Evolutionary conservation across 1,284 basidiomycete species (phyloP).

Genomic region (Lignosus rhinocerotis): DNA sequence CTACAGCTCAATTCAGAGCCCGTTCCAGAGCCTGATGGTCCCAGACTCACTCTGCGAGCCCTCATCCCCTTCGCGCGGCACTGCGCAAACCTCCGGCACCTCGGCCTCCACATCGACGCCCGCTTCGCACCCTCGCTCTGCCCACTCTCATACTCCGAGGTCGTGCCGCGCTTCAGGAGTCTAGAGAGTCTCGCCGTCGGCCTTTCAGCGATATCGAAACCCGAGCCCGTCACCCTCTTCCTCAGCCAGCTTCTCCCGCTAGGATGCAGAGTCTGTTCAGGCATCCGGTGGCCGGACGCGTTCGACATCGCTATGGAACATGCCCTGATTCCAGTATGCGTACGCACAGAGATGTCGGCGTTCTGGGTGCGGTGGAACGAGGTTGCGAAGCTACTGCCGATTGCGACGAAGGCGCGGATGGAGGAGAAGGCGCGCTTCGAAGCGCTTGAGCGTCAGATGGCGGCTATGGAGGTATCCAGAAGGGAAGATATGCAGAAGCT

Average conservation of each 20-base stretch:
- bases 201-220: constrained; percentile 44
- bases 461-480: constrained; percentile 43
- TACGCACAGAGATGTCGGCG: constrained; percentile 23
- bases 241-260: constrained; percentile 50
- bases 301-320: constrained; percentile 31
- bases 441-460: constrained; percentile 43
- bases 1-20: constrained; percentile 57
- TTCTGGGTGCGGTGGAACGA: constrained; percentile 28
- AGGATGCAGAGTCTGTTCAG: constrained; percentile 40
- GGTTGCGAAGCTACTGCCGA: constrained; percentile 29
- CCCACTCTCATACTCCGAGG: constrained; percentile 1
- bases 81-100: constrained; percentile 47
- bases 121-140: constrained; percentile 19
- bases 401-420: constrained; percentile 31
- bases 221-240: constrained; percentile 48
- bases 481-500: constrained; percentile 45
- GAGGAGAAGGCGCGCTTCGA: constrained; percentile 38
- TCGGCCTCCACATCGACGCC: constrained; percentile 57
- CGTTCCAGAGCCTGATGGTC: constrained; percentile 32
- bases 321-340: constrained; percentile 27
- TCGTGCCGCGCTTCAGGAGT: constrained; percentile 35
- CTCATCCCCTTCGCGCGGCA: constrained; percentile 52
- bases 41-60: constrained; percentile 45
- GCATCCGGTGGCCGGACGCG: constrained; percentile 36
- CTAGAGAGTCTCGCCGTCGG: constrained; percentile 50